Percentiles rank a stretch among this genome's conserved stretches.
Evolutionary conservation across 106 monocot species (phyloP).

Genomic region (Phalaenopsis equestris): DNA sequence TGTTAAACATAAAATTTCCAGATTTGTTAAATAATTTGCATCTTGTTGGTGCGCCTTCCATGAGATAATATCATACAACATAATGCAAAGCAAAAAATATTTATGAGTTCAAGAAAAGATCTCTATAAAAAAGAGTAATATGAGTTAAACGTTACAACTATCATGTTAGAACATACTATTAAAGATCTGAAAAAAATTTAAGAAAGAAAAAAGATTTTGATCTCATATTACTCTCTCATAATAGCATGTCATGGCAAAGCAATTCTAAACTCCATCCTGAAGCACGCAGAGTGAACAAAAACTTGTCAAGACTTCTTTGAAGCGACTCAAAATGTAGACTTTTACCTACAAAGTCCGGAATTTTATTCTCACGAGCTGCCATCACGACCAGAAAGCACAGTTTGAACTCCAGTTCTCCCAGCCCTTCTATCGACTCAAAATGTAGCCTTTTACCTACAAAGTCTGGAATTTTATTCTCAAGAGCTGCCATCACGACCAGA

Average conservation of each 20-base stretch:
- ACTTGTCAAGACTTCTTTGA: neutral
- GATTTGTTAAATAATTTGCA: neutral
- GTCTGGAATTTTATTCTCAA: neutral
- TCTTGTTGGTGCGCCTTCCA: neutral
- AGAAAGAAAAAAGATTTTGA: neutral
- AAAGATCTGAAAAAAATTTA: neutral
- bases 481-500: conserved; percentile 1
- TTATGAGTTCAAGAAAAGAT: neutral
- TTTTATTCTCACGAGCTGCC: neutral
- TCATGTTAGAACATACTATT: neutral
- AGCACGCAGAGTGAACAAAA: conserved; percentile 1
- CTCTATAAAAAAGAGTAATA: neutral
- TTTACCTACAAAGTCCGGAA: neutral
- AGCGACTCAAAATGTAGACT: neutral
- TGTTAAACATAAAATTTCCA: neutral
- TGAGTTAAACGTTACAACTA: neutral
- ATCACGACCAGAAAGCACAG: neutral
- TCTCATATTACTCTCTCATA: neutral
- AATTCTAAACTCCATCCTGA: neutral
- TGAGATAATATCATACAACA: neutral
- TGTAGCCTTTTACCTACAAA: neutral
- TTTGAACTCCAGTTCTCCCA: neutral
- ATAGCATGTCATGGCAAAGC: neutral
- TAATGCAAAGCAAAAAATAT: neutral
- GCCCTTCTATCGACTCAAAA: conserved; percentile 8